Evolutionary conservation across 2,329 filamentous ascomycete genomes (phyloP).

Genomic region (Ophiostoma piceae): DNA sequence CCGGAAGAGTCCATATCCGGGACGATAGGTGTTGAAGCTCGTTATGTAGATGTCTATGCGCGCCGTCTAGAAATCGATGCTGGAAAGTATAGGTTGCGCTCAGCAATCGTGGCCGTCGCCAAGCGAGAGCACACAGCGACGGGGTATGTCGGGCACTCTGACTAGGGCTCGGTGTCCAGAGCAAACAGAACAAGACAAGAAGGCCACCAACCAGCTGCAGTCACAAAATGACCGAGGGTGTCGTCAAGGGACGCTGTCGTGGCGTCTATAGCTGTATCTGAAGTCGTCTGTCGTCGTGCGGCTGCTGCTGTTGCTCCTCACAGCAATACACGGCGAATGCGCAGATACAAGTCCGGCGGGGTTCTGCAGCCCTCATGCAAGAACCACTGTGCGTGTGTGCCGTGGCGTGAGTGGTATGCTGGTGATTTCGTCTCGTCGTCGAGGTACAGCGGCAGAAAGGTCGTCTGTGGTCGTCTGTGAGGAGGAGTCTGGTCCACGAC

Average conservation of each 20-base stretch:
- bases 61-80: neutral
- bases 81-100: too few species aligned
- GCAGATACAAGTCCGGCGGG: conserved; percentile 4
- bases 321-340: neutral
- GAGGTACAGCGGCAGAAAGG: neutral
- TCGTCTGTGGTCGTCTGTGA: neutral
- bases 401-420: neutral
- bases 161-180: neutral
- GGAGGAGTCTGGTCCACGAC: neutral
- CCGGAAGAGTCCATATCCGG: conserved; percentile 30
- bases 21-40: neutral
- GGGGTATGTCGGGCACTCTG: neutral
- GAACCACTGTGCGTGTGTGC: neutral
- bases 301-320: neutral
- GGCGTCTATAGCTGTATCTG: neutral
- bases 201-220: neutral
- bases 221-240: neutral
- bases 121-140: neutral
- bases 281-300: neutral
- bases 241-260: neutral
- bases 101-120: neutral
- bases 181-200: neutral
- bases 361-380: neutral
- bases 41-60: neutral
- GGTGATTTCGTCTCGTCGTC: neutral